Base-by-base conservation (phyloP, 371 early-diverging fungal species). In the Syncephalastrum sp. region DNA sequence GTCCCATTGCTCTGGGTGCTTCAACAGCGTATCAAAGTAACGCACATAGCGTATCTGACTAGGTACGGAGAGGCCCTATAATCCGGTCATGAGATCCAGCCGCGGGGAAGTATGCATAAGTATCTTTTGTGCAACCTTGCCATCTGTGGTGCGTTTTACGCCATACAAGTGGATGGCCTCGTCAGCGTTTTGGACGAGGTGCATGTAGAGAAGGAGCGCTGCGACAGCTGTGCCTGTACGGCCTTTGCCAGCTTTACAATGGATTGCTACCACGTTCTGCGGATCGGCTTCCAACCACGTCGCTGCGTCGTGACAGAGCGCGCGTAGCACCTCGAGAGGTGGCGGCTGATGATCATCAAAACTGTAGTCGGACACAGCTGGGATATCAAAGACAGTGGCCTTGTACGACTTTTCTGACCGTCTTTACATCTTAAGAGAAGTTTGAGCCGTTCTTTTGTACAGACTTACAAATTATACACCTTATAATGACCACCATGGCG, bases 241-340 rank as follows among this genome's bases (percentile, higher is more conserved):
- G 5, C 91, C 91, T 56, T 91, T 91, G 10, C 90, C 91, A 17
- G 91, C 91, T 59, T 90, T 90, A 59, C 91, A 91, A 60, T 91
- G 91, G 5, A 91, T 69, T 1, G 79, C 89, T 0, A 85, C 87
- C 8, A 87, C 79, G 48, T 88, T 82, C 3, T 65, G 50, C 3
- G 59, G 12, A 13, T 71, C 69, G 12, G 49, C 51, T 8, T 70
- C 54, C 5, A 90, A 54, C 85, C 86, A 91, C 16, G 62, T 59
- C 2, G 71, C 63, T 3, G 87, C 86, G 56, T 87, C 88, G 45
- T 68, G 57, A 44, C 87, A 85, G 45, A 90, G 82, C 0, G 71
- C 61, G 29, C 72, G 62, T 42, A 90, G 61, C 1, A 79, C 45
- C 10, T 71, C 56, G 51, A 90, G 78, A 3, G 86, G 82, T 3